Evolutionary conservation across 306 rosid species (phyloP), one percentile per base, ranked within the genome.

Genomic region (Adenanthera pavonina): DNA sequence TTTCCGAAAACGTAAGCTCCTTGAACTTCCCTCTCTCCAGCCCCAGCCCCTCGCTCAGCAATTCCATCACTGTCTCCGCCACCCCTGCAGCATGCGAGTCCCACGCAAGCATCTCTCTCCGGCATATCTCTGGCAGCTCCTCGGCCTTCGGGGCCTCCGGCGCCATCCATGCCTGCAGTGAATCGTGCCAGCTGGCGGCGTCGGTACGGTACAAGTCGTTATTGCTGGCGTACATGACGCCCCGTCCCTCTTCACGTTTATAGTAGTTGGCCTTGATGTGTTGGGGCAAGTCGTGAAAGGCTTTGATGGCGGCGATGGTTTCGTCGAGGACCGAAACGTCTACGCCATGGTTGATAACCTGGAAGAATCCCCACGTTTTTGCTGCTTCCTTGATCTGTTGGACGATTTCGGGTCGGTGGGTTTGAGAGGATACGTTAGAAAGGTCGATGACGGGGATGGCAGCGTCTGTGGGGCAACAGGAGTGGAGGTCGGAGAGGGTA

Each of bases 331-430:
- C 33, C 1, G 84, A 62, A 36, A 30, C 38, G 3, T 81, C 84
- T 0, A 82, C 60, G 19, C 79, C 84, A 40, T 86, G 90, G 85
- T 89, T 86, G 80, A 85, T 84, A 33, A 84, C 83, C 75, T 84
- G 92, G 85, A 89, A 84, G 81, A 89, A 89, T 5, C 92, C 92
- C 87, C 86, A 86, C 2, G 79, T 77, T 69, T 16, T 64, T 48
- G 90, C 64, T 6, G 88, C 90, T 20, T 83, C 53, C 67, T 74
- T 84, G 81, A 86, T 48, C 46, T 82, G 88, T 2, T 89, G 67
- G 1, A 89, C 10, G 54, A 86, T 75, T 25, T 69, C 25, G 33
- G 74, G 72, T 11, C 85, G 80, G 68, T 78, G 60, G n/a, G 60
- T 44, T 11, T 33, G 20, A 10, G 83, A 79, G 73, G 53, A 0